Percentiles rank a stretch among this genome's conserved stretches.
These are phyloP conservation scores for Trichodelitschia bisporula DNA, from an alignment of 495 filamentous ascomycete genomes.

Conservation along the genomic window DNA sequence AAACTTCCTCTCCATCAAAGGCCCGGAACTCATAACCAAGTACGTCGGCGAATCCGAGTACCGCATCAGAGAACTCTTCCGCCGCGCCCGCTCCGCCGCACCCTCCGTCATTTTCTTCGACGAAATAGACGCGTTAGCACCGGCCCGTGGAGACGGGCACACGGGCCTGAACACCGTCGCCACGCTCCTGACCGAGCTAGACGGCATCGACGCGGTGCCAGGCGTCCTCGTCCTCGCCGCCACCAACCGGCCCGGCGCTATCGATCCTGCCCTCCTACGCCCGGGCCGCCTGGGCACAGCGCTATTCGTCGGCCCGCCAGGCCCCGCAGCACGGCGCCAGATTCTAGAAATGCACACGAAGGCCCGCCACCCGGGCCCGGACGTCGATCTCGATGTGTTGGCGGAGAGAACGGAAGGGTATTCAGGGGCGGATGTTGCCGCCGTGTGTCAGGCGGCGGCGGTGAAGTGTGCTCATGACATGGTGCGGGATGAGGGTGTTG, in stretches of 20 bases:
- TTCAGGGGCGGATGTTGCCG: conserved; percentile 73
- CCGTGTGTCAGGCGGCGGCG: conserved; percentile 46
- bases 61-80: conserved; percentile 66
- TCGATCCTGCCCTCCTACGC: conserved; percentile 72
- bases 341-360: conserved; percentile 45
- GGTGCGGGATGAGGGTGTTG: neutral
- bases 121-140: conserved; percentile 88
- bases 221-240: conserved; percentile 82
- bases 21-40: conserved; percentile 89
- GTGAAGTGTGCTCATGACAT: neutral
- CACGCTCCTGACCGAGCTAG: conserved; percentile 86
- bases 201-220: conserved; percentile 67
- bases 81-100: conserved; percentile 59
- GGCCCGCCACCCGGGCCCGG: conserved; percentile 33
- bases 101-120: conserved; percentile 97
- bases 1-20: conserved; percentile 91
- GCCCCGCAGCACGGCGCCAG: conserved; percentile 44
- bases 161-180: conserved; percentile 59
- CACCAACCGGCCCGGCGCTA: conserved; percentile 70
- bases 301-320: conserved; percentile 76
- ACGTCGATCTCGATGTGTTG: conserved; percentile 39
- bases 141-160: conserved; percentile 27
- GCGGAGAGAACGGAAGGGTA: conserved; percentile 55
- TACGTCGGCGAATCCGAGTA: conserved; percentile 95
- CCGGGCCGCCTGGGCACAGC: conserved; percentile 72